Base-by-base conservation (phyloP, 257 asterid species). In the Capsicum pubescens region DNA sequence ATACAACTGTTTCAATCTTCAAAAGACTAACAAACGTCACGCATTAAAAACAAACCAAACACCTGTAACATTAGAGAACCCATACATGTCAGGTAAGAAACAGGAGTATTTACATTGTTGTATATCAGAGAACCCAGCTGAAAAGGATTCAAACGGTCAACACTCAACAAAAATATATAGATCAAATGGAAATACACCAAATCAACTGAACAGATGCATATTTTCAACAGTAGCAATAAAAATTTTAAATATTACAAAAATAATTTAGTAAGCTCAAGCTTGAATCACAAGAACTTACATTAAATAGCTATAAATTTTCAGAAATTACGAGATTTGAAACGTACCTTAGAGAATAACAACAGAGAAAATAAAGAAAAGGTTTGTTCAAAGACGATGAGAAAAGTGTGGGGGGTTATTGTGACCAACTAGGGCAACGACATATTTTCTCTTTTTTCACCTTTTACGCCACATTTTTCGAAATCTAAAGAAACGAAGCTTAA, bases 81-180 rank as follows among this genome's bases (percentile, higher is more conserved):
- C 81, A 21, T 74, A 48, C 15, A 50, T 13, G 46, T 13, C 52
- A 19, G 36, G 61, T 12, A 48, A 50, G 61, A 7, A 55, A 50
- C 46, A 74, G 61, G 61, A 50, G 46, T 13, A 74, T 21, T 50
- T 74, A 50, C 21, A 52, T 13, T 19, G 50, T 60, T 19, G 19
- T 48, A 48, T 10, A 72, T 48, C 81, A 50, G 32, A 26, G 32
- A 26, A 26, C 32, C 32, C 1, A 19, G 3, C 3, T 50, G 46
- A 74, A 74, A 74, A 50, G 7, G 46, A 50, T 13, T 74, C 81
- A 74, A 21, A 76, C 7, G 63, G 46, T 50, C 61, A 21, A 74
- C 21, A 74, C 81, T 74, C 14, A 72, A 72, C 2, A 48, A 59
- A 39, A 72, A 72, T 19, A 48, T 19, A 19, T 72, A 72, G 11